Evolutionary conservation across 2,329 filamentous ascomycete species (phyloP).

Genomic region (Colletotrichum truncatum): DNA sequence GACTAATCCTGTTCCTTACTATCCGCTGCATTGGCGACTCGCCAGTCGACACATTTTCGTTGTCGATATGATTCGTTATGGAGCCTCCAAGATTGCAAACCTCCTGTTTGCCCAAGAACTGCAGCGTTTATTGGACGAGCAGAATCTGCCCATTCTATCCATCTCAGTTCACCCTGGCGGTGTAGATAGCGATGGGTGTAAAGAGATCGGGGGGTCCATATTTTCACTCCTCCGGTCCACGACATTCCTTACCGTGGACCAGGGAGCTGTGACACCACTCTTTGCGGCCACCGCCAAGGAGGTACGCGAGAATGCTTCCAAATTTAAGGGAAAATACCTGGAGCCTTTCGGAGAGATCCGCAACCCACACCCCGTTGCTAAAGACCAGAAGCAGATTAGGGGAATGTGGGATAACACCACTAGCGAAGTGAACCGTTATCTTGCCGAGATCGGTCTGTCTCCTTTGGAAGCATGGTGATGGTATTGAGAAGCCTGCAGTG

Average conservation of each 20-base stretch:
- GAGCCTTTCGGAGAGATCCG: constrained; percentile 27
- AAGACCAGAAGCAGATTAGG: constrained; percentile 20
- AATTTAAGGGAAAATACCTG: constrained; percentile 33
- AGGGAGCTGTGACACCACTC: constrained; percentile 30
- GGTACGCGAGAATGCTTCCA: constrained; percentile 16
- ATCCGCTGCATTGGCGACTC: constrained; percentile 30
- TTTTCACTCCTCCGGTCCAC: constrained; percentile 20
- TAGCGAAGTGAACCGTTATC: constrained; percentile 24
- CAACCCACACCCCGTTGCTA: constrained; percentile 21
- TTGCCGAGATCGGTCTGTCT: constrained; percentile 3
- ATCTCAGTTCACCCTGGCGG: constrained; percentile 33
- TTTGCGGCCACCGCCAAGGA: constrained; percentile 33
- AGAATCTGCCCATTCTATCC: constrained; percentile 28
- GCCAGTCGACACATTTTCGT: constrained; percentile 20
- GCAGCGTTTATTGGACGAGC: constrained; percentile 31
- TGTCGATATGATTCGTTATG: constrained; percentile 36
- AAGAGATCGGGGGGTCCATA: neutral
- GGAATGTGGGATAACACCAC: constrained; percentile 33
- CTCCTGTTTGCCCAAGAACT: constrained; percentile 35
- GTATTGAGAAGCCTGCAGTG: no score
- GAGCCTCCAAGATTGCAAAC: constrained; percentile 35
- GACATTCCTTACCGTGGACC: constrained; percentile 21
- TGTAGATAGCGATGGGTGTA: constrained; percentile 15
- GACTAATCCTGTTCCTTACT: constrained; percentile 5
- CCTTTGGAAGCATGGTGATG: neutral